Evolutionary conservation across 805 yeast genomes (phyloP).

Genomic region (Gaillardinia entomophila): DNA sequence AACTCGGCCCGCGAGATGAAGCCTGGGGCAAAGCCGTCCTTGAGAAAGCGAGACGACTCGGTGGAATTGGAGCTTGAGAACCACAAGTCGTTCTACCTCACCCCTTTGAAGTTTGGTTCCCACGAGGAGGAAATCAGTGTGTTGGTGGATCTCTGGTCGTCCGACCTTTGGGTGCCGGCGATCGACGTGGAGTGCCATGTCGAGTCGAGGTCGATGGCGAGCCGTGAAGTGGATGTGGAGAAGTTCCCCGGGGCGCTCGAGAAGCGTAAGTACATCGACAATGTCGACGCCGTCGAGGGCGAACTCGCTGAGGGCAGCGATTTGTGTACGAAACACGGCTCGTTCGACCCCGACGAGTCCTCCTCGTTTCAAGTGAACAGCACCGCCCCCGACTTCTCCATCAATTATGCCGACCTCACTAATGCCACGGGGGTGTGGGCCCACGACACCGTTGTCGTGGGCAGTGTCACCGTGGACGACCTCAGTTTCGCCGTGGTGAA

Average conservation of each 20-base stretch:
- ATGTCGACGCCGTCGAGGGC: too few relatives aligned
- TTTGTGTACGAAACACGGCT: too few relatives aligned
- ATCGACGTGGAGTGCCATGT: neutral
- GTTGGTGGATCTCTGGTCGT: conserved; percentile 70
- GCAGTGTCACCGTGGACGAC: conserved; percentile 40
- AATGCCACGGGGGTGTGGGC: too few relatives aligned
- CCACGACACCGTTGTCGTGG: conserved; percentile 49
- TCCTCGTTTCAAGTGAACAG: too few relatives aligned
- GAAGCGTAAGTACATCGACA: too few relatives aligned
- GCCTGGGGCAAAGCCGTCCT: too few relatives aligned
- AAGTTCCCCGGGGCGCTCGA: too few relatives aligned
- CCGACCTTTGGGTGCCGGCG: conserved; percentile 57
- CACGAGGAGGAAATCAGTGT: conserved; percentile 39
- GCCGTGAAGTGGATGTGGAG: too few relatives aligned
- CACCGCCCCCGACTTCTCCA: neutral
- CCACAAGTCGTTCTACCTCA: conserved; percentile 40
- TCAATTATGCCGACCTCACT: neutral
- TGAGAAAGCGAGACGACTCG: conserved; percentile 14
- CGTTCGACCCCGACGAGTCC: too few relatives aligned
- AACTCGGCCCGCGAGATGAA: conserved; percentile 4
- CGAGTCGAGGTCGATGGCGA: too few relatives aligned
- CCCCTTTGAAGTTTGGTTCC: conserved; percentile 31
- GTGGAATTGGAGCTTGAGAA: conserved; percentile 31
- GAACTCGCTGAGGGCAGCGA: too few relatives aligned
- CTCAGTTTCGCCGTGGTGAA: conserved; percentile 74